A percentile compares a stretch with the other conserved stretches of the same genome.
phyloP scores from a whole-genome alignment of 768 basidiomycete genomes.

The Russula emetica region DNA sequence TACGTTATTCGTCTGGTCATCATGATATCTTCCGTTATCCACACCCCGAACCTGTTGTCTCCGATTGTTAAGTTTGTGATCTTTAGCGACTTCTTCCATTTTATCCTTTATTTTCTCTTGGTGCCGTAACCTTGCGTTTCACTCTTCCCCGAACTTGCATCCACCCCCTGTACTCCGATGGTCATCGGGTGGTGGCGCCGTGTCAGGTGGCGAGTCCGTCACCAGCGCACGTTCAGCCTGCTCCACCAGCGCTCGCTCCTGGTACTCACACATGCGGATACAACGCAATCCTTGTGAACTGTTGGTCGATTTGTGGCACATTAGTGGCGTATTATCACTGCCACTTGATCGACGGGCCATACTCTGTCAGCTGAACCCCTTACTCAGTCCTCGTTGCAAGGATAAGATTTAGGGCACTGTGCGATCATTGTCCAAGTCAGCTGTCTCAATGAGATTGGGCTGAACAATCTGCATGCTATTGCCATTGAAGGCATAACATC shows the following conservation, averaged over 20 bases:
- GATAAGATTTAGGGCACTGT: too few species aligned
- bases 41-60: neutral
- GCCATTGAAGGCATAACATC: too few species aligned
- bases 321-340: neutral
- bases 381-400: neutral
- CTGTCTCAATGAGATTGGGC: too few species aligned
- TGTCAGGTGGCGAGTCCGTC: conserved; percentile 1
- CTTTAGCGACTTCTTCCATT: neutral
- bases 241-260: neutral
- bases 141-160: neutral
- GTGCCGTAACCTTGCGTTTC: neutral
- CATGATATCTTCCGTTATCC: neutral
- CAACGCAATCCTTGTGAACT: neutral
- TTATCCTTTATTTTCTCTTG: neutral
- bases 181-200: conserved; percentile 8
- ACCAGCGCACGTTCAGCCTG: neutral
- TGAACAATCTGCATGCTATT: too few species aligned
- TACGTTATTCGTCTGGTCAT: neutral
- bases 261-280: neutral
- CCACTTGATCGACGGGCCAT: conserved; percentile 19
- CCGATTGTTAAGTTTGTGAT: neutral
- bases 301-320: conserved; percentile 2
- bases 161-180: conserved; percentile 9
- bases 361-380: conserved; percentile 1
- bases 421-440: too few species aligned